phyloP scores from a whole-genome alignment of 176 grass and related monocot species.

The Carex scoparia region DNA sequence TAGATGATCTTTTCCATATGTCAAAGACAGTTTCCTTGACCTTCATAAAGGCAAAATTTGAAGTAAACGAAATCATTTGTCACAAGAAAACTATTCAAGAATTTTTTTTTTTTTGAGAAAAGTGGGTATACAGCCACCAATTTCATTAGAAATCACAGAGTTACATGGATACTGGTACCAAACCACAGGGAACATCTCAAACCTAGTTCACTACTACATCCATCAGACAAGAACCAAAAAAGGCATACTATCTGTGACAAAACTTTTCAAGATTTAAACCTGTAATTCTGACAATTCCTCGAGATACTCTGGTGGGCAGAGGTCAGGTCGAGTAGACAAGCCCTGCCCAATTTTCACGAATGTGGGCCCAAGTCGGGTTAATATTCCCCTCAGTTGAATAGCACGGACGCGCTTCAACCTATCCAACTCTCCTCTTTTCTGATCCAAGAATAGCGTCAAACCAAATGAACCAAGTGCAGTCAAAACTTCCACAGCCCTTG shows the following conservation, averaged over 20 bases:
- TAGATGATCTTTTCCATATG: not conserved
- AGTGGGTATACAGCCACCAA: no score
- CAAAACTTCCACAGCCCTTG: conserved; percentile 63
- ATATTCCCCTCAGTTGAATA: conserved; percentile 62
- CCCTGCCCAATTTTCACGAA: conserved; percentile 99
- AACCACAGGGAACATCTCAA: no score
- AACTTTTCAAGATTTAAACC: conserved; percentile 30
- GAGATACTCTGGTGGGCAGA: conserved; percentile 85
- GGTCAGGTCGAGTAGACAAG: conserved; percentile 76
- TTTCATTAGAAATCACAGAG: no score
- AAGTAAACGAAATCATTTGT: not conserved
- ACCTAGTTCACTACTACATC: no score
- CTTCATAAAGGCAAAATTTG: not conserved
- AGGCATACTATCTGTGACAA: not conserved
- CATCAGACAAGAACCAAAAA: no score
- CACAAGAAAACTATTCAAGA: not conserved
- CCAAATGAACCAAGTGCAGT: conserved; percentile 57
- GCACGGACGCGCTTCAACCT: conserved; percentile 53
- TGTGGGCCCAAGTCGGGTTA: conserved; percentile 86
- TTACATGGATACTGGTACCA: no score
- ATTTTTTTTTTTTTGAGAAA: not conserved
- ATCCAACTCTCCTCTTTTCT: conserved; percentile 44
- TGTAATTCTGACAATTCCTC: conserved; percentile 94
- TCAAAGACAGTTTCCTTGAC: not conserved
- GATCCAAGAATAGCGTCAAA: conserved; percentile 50